These are phyloP conservation scores for Pelargonium citronellum DNA, from an alignment of 441 rosid species.

Conservation along the genomic window DNA sequence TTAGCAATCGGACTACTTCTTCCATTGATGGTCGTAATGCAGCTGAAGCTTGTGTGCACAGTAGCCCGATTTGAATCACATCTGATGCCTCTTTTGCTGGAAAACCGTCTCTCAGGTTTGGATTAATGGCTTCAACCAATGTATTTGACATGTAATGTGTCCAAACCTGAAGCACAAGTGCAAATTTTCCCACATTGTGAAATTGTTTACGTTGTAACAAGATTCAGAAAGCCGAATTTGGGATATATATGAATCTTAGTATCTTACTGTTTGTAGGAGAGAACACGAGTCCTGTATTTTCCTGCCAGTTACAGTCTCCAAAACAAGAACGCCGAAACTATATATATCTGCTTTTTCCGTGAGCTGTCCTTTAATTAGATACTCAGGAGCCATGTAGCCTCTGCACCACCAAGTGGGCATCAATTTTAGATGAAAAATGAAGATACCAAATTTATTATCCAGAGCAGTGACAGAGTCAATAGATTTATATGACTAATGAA, in stretches of 20 bases:
- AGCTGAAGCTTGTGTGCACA: slow-evolving; percentile 65
- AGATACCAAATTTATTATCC: too few species aligned
- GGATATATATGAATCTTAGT: slow-evolving; percentile 47
- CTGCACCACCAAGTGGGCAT: slow-evolving; percentile 28
- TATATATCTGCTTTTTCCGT: slow-evolving; percentile 76
- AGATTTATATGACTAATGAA: too few species aligned
- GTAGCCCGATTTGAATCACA: slow-evolving; percentile 52
- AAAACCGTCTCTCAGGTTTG: slow-evolving; percentile 27
- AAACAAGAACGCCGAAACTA: slow-evolving; percentile 56
- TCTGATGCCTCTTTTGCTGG: slow-evolving; percentile 40
- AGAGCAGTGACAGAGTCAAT: too few species aligned
- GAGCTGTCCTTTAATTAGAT: slow-evolving; percentile 59
- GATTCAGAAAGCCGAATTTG: slow-evolving; percentile 13
- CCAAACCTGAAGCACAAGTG: slow-evolving; percentile 45
- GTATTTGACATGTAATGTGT: slow-evolving; percentile 42
- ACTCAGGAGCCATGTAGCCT: slow-evolving; percentile 81
- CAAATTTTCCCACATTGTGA: neutral
- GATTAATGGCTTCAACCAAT: slow-evolving; percentile 33
- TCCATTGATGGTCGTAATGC: slow-evolving; percentile 59
- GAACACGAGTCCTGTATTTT: slow-evolving; percentile 40
- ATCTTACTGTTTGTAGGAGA: slow-evolving; percentile 54
- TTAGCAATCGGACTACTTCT: slow-evolving; percentile 50
- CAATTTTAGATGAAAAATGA: neutral
- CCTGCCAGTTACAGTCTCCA: slow-evolving; percentile 55
- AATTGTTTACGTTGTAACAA: neutral